A percentile compares a stretch with the other conserved stretches of the same genome.
Conservation (phyloP, 768 basidiomycete genomes). For the Phallus indusiatus region DNA sequence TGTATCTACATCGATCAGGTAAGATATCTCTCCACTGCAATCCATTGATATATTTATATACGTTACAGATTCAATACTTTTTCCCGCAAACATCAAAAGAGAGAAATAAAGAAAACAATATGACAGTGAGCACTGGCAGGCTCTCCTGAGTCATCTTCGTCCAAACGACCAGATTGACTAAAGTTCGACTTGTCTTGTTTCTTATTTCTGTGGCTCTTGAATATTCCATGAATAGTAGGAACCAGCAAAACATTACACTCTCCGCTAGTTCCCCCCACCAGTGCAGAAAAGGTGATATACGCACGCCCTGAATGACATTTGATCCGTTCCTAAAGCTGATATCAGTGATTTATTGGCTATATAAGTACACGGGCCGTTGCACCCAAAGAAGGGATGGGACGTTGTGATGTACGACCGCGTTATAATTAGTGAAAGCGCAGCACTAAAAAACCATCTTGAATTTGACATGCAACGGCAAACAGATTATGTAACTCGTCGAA, state of each 20-base stretch:
- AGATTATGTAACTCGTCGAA: no score
- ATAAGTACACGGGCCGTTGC: no score
- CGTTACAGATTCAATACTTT: background rate
- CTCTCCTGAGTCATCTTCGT: constrained; percentile 32
- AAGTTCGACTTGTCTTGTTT: constrained; percentile 24
- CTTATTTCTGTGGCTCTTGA: constrained; percentile 47
- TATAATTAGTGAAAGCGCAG: no score
- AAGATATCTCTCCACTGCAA: background rate
- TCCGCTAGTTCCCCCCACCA: constrained; percentile 67
- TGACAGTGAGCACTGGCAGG: no score
- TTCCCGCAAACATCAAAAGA: no score
- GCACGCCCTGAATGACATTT: constrained; percentile 64
- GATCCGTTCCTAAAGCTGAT: constrained; percentile 28
- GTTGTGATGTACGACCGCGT: no score
- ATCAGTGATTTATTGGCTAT: background rate
- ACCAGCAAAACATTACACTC: constrained; percentile 65
- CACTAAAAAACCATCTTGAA: no score
- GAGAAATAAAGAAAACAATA: no score
- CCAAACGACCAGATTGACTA: constrained; percentile 63
- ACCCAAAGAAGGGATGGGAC: no score
- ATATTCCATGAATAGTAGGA: constrained; percentile 50
- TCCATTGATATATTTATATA: background rate
- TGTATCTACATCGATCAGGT: constrained; percentile 6
- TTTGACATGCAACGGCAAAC: no score
- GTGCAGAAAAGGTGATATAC: constrained; percentile 63